Conservation (phyloP, 2,329 filamentous ascomycete species). For the Paramyrothecium sp. region DNA sequence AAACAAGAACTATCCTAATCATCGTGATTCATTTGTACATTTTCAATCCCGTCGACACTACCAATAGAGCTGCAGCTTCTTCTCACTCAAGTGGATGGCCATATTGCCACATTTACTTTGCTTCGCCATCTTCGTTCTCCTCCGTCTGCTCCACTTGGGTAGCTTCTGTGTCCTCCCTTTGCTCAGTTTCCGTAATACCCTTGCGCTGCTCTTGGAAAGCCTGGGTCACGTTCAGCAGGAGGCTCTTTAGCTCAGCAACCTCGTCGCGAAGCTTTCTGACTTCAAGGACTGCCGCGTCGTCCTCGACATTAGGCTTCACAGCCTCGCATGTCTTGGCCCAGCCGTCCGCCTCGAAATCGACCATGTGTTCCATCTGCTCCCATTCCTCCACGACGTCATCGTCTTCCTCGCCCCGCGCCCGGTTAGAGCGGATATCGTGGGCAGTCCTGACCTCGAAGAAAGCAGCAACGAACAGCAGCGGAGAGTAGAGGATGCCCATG, state of each 20-base stretch:
- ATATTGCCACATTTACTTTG: too few species aligned
- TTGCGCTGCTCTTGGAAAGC: constrained; percentile 13
- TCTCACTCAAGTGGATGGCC: too few species aligned
- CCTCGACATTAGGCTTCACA: constrained; percentile 79
- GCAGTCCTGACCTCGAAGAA: constrained; percentile 67
- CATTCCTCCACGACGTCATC: constrained; percentile 89
- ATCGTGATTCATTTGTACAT: too few species aligned
- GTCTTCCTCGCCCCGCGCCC: constrained; percentile 79
- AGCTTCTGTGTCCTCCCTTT: not conserved
- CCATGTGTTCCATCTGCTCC: constrained; percentile 73
- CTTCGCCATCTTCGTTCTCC: not conserved
- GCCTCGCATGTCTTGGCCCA: constrained; percentile 79
- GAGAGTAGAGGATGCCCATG: constrained; percentile 84
- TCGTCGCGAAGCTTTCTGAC: constrained; percentile 57
- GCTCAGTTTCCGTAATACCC: not conserved
- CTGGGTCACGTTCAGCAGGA: constrained; percentile 36
- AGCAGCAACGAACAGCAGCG: constrained; percentile 77
- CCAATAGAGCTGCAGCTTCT: too few species aligned
- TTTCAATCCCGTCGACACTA: too few species aligned
- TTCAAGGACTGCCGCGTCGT: constrained; percentile 74
- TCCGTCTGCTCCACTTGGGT: not conserved
- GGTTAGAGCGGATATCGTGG: constrained; percentile 67
- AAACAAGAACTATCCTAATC: too few species aligned
- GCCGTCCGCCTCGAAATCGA: constrained; percentile 80
- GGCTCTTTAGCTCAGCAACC: constrained; percentile 53